Evolutionary conservation across 2,329 filamentous ascomycete species (phyloP).

Genomic region (Stenocarpella maydis): DNA sequence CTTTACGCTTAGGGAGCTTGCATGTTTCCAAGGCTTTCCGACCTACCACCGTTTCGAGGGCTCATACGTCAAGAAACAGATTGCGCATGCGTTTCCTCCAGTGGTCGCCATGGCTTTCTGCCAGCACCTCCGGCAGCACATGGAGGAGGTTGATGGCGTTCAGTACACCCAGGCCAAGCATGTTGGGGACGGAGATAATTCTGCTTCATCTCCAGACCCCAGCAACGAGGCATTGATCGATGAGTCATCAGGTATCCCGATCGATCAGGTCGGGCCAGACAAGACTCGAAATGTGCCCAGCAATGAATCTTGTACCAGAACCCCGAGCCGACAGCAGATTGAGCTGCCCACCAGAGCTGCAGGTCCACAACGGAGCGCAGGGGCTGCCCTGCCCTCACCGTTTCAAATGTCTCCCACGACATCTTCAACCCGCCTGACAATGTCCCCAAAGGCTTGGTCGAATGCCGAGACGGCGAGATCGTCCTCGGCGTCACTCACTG

Average conservation of each 20-base stretch:
- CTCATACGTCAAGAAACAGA: slow-evolving; percentile 62
- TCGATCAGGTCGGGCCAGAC: neutral
- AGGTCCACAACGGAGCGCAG: neutral
- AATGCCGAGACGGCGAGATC: neutral
- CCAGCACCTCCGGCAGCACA: slow-evolving; percentile 54
- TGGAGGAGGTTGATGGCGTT: slow-evolving; percentile 54
- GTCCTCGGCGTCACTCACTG: neutral
- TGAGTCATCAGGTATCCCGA: fast-evolving
- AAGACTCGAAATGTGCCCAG: neutral
- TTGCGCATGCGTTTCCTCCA: slow-evolving; percentile 84
- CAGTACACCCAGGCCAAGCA: too few species aligned
- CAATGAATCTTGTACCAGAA: too few species aligned
- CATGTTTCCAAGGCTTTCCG: slow-evolving; percentile 76
- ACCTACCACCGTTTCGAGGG: slow-evolving; percentile 63
- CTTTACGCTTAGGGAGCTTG: slow-evolving; percentile 73
- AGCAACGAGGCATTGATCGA: too few species aligned
- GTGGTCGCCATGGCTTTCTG: slow-evolving; percentile 59
- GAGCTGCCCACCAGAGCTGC: too few species aligned
- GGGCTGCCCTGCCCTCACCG: too few species aligned
- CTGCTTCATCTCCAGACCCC: too few species aligned
- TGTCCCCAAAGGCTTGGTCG: neutral
- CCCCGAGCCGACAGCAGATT: too few species aligned
- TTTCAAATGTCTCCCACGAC: too few species aligned
- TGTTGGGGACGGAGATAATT: too few species aligned
- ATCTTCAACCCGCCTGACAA: neutral